Conservation (phyloP, 306 rosid genomes). For the Quercus ilex region DNA sequence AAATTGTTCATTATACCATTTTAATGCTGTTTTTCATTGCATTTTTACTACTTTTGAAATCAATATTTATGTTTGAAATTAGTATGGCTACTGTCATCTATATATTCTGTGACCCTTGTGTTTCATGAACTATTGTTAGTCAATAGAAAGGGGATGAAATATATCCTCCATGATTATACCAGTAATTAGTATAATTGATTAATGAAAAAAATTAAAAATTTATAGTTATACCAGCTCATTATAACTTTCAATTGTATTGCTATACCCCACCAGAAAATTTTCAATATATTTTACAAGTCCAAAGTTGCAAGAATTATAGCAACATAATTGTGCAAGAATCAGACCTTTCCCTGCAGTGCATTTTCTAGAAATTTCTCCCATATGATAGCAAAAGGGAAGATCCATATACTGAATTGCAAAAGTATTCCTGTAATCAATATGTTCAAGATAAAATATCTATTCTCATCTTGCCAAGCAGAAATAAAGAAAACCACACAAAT, state of each 20-base stretch:
- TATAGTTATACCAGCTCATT: background rate
- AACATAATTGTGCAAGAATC: conserved; percentile 18
- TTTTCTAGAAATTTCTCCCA: conserved; percentile 63
- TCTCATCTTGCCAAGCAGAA: conserved; percentile 52
- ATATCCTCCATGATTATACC: background rate
- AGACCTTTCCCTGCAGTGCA: conserved; percentile 70
- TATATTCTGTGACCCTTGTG: background rate
- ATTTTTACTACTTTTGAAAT: background rate
- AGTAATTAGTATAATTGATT: background rate
- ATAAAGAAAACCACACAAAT: conserved; percentile 7
- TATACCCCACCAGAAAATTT: background rate
- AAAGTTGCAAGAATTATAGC: background rate
- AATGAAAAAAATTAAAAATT: background rate
- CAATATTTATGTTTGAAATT: background rate
- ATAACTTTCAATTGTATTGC: background rate
- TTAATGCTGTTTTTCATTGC: background rate
- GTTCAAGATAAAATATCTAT: conserved; percentile 58
- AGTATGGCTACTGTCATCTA: background rate
- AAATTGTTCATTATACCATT: background rate
- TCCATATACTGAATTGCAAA: conserved; percentile 62
- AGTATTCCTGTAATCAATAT: conserved; percentile 55
- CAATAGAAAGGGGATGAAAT: background rate
- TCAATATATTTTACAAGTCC: too few relatives aligned
- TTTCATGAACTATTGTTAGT: background rate
- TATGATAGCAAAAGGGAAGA: conserved; percentile 40